Evolutionary conservation across 768 basidiomycete species (phyloP), one percentile per base, ranked within the genome.

Genomic region (Gymnopilus junonius): DNA sequence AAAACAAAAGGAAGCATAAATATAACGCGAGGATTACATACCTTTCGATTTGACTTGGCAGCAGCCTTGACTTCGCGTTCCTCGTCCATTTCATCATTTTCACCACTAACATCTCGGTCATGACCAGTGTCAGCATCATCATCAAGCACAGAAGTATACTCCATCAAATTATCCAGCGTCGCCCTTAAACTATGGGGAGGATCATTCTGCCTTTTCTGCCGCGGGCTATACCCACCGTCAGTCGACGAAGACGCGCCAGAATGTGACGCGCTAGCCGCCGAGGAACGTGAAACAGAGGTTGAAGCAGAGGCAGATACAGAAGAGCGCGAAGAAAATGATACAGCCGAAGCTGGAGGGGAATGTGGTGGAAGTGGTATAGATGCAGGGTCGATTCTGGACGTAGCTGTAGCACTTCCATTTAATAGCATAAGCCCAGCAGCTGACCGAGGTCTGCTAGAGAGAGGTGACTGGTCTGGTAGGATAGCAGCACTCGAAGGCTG

Each of bases 11-110:
- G 55, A 14, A 42, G 25, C 58, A 23, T 51, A 12, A 17, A 20
- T 8, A 31, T 50, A 40, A 27, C 32, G 39, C 31, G 34, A 21
- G 25, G 20, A 40, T 17, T 65, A 70, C 75, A 31, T 64, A 93
- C 93, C 88, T 95, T 95, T 61, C 93, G 87, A 73, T 90, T 89
- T n/a, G 92, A 90, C 78, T 93, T 94, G 11, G 93, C 93, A 67
- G 87, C 86, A 1, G 87, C 89, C 70, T 80, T 85, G 59, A 85
- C 83, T 70, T 89, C 86, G 53, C 79, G 82, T 57, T 86, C 83
- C 31, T 81, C 75, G 27, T 75, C 69, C 48, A 70, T 66, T 27
- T 68, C 70, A 14, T 75, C 79, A 14, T 32, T 35, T 17, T 68
- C 69, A 32, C 68, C 68, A 20, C 80, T 79, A 20, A 74, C 75